Evolutionary conservation across 164 flowering plant genomes (phyloP).

Genomic region (Piper longum): DNA sequence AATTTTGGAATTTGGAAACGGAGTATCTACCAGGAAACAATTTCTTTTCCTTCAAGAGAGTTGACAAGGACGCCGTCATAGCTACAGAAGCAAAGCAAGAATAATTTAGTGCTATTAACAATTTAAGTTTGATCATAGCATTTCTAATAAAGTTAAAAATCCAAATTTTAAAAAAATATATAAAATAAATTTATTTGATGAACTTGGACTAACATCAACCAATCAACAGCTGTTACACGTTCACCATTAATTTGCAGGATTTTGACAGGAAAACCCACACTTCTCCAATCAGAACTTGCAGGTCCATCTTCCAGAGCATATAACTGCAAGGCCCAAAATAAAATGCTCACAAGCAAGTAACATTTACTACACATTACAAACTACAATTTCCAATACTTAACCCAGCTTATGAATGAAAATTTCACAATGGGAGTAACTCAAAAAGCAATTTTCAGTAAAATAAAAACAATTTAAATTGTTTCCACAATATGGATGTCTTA

Average conservation of each 20-base stretch:
- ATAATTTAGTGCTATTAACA: neutral
- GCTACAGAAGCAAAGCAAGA: slow-evolving; percentile 30
- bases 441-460: too few relatives aligned
- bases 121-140: neutral
- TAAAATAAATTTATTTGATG: neutral
- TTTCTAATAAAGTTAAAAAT: neutral
- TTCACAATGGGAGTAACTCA: too few relatives aligned
- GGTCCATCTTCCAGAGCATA: slow-evolving; percentile 78
- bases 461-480: too few relatives aligned
- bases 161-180: neutral
- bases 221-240: slow-evolving; percentile 36
- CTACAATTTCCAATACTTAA: too few relatives aligned
- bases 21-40: slow-evolving; percentile 42
- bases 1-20: neutral
- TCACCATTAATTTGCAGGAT: slow-evolving; percentile 25
- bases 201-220: slow-evolving; percentile 59
- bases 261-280: slow-evolving; percentile 26
- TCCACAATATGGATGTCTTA: too few relatives aligned
- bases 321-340: slow-evolving; percentile 32
- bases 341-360: too few relatives aligned
- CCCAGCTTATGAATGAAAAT: too few relatives aligned
- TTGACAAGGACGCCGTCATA: slow-evolving; percentile 77
- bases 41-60: slow-evolving; percentile 57
- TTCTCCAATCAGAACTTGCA: slow-evolving; percentile 46
- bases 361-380: too few relatives aligned